A percentile compares a stretch with the other conserved stretches of the same genome.
These are phyloP conservation scores for Eucalyptus leucophloia DNA, from an alignment of 345 rosid species.

Conservation along the genomic window DNA sequence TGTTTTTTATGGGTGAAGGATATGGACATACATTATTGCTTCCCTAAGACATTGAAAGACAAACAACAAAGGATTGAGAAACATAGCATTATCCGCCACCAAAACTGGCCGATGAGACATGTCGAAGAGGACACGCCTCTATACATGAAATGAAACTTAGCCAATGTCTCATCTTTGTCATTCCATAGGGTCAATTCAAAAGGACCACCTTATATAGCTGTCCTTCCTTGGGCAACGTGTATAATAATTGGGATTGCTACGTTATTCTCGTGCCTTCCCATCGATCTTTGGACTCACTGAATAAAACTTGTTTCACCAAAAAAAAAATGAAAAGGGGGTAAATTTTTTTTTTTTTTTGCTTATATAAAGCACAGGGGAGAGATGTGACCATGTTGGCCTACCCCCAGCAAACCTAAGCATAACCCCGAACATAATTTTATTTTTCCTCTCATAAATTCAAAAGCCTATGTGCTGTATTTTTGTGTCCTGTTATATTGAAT, in stretches of 20 bases:
- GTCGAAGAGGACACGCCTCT: neutral
- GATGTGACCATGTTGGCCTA: neutral
- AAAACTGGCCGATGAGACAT: neutral
- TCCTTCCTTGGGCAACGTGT: neutral
- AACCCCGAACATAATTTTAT: neutral
- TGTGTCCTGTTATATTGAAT: neutral
- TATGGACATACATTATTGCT: neutral
- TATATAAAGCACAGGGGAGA: neutral
- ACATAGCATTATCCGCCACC: neutral
- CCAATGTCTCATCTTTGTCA: neutral
- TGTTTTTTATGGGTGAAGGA: neutral
- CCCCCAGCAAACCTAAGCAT: neutral
- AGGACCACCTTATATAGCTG: neutral
- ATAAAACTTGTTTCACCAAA: neutral
- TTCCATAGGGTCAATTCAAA: neutral
- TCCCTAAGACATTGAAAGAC: neutral
- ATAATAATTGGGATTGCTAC: neutral
- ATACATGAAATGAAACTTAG: neutral
- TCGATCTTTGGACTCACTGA: neutral
- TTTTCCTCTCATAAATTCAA: neutral
- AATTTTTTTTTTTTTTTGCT: no score
- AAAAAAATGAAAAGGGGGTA: neutral
- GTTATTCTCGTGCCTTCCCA: neutral
- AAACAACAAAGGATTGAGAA: neutral
- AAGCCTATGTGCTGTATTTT: neutral